Evolutionary conservation across 169 alveolate species (phyloP), one percentile per base, ranked within the genome.

Genomic region (Plasmodium knowlesi): DNA sequence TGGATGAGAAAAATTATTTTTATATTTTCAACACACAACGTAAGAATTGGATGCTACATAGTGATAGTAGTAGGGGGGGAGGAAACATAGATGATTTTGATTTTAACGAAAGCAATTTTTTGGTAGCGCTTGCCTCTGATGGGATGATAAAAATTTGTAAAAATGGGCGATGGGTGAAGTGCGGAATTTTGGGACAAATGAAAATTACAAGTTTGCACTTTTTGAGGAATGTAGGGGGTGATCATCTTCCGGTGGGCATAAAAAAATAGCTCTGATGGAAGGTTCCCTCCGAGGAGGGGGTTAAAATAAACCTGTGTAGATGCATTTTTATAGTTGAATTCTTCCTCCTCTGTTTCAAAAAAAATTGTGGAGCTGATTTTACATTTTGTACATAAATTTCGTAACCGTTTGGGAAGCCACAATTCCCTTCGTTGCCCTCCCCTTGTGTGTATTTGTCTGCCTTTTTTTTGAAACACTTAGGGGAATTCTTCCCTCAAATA

Each of bases 11-110:
- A 32, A 79, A 89, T 79, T 89, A 89, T 79, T 80, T 89, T 14
- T 89, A 28, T 39, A 79, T 80, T 5, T 79, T 19, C 50, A 50
- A 89, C 76, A 80, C 79, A 19, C 71, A 80, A 80, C 30, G 72
- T 79, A 89, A 89, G 43, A 89, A 78, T 70, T 89, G 94, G 94
- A 78, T 81, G 89, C 90, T 80, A 2, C 73, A 81, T 71, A 89
- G 82, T 79, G 83, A 79, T 14, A 80, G 50, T 53, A 67, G 37
- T n/a, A 67, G 5, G n/a, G 76, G 76, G 6, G 88, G 94, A 16
- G 37, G 28, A 57, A 89, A 89, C 9, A 89, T 89, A 79, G 19
- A 89, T 6, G 89, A 89, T 37, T 89, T 89, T 67, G 94, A 89
- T 41, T 89, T 89, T 89, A 81, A 89, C 53, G 88, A 71, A 22